Evolutionary conservation across 1,284 basidiomycete genomes (phyloP).

Genomic region (Bothia castanella): DNA sequence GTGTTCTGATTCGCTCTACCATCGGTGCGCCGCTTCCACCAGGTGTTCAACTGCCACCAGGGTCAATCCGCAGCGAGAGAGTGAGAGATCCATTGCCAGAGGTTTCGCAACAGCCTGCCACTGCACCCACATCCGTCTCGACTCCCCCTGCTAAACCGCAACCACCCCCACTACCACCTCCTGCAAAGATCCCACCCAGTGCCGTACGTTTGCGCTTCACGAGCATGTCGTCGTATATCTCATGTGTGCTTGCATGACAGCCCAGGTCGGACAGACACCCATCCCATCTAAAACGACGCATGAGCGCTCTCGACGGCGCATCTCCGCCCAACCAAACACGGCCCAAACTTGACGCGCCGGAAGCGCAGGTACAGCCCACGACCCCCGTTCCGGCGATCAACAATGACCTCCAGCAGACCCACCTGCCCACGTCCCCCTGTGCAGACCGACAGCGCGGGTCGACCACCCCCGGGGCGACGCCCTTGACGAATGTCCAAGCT

Average conservation of each 20-base stretch:
- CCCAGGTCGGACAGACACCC: constrained; percentile 14
- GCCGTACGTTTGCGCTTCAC: constrained; percentile 10
- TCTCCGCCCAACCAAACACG: no score
- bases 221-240: neutral
- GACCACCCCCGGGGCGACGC: neutral
- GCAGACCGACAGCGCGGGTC: neutral
- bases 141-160: neutral
- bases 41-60: constrained; percentile 1
- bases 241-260: constrained; percentile 6
- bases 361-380: neutral
- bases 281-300: constrained; percentile 15
- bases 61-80: neutral
- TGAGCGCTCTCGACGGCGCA: neutral
- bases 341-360: constrained; percentile 3
- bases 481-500: neutral
- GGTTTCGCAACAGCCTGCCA: neutral
- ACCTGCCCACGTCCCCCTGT: neutral
- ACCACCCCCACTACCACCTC: neutral
- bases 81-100: neutral
- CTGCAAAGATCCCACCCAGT: constrained; percentile 6
- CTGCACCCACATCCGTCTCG: neutral
- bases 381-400: neutral
- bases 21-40: neutral
- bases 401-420: neutral
- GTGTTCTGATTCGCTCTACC: constrained; percentile 16